Conservation (phyloP, 805 yeast genomes). For the Metschnikowia anglica region DNA sequence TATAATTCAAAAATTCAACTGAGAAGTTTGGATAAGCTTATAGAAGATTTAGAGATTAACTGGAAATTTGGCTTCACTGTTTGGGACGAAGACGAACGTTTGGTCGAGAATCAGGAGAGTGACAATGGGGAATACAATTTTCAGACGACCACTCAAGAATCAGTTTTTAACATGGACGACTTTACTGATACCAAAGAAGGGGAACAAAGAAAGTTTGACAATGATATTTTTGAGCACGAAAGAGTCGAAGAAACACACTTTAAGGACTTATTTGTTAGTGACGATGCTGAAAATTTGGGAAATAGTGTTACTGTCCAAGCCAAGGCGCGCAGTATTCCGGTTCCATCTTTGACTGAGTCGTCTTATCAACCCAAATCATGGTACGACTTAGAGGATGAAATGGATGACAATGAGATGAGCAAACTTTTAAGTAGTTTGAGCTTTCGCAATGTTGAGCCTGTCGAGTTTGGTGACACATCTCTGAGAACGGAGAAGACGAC, state of each 20-base stretch:
- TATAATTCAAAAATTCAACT: constrained; percentile 24
- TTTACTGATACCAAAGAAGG: constrained; percentile 8
- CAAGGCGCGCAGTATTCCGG: constrained; percentile 14
- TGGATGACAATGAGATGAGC: constrained; percentile 30
- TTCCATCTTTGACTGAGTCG: constrained; percentile 35
- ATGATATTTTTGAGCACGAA: neutral
- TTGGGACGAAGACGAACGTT: constrained; percentile 42
- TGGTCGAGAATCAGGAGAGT: constrained; percentile 3
- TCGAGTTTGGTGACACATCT: constrained; percentile 1
- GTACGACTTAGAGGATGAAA: constrained; percentile 28
- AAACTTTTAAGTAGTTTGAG: constrained; percentile 18
- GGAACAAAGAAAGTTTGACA: no score
- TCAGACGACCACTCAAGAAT: constrained; percentile 10
- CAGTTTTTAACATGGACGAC: constrained; percentile 20
- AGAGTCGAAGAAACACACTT: neutral
- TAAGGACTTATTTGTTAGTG: neutral
- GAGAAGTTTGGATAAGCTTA: constrained; percentile 39
- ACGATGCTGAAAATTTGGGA: neutral
- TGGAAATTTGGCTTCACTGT: constrained; percentile 43
- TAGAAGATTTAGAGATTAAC: constrained; percentile 28
- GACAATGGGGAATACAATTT: constrained; percentile 4
- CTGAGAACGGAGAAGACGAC: neutral
- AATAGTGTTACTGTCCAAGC: neutral
- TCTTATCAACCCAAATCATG: constrained; percentile 31
- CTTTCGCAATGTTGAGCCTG: constrained; percentile 10